Evolutionary conservation across 345 rosid species (phyloP).

Genomic region (Ceriops tagal): DNA sequence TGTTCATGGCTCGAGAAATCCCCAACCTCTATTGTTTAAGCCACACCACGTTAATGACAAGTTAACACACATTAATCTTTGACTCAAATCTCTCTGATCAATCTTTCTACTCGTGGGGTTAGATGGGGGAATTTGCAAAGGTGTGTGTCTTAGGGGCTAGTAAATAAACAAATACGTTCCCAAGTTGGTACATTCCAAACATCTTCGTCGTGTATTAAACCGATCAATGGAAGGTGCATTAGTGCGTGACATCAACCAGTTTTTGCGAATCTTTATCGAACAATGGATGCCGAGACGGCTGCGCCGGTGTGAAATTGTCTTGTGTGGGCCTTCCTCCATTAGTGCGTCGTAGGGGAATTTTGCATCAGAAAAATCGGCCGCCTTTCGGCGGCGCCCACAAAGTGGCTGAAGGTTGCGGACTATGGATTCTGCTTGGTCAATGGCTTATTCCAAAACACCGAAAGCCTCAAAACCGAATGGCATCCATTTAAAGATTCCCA

Average conservation of each 20-base stretch:
- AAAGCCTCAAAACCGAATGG: neutral
- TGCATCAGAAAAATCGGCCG: neutral
- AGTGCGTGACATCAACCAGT: neutral
- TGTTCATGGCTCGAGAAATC: constrained; percentile 16
- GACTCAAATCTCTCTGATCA: neutral
- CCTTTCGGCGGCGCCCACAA: neutral
- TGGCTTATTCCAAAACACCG: constrained; percentile 12
- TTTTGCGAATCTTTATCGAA: neutral
- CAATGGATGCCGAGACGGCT: neutral
- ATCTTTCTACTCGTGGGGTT: constrained; percentile 8
- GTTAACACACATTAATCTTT: neutral
- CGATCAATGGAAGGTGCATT: neutral
- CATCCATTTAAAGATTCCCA: neutral
- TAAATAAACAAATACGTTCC: neutral
- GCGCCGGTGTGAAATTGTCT: neutral
- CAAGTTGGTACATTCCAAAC: constrained; percentile 21
- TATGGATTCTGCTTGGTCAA: constrained; percentile 10
- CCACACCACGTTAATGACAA: neutral
- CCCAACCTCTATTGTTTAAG: neutral
- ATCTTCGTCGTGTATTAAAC: neutral
- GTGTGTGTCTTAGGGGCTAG: neutral
- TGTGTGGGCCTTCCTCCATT: neutral
- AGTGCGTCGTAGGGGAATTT: neutral
- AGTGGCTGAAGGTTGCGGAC: neutral
- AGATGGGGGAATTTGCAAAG: constrained; percentile 14